These are phyloP conservation scores for Hymenoscyphus albidus DNA, from an alignment of 2,329 filamentous ascomycete species.

Conservation along the genomic window DNA sequence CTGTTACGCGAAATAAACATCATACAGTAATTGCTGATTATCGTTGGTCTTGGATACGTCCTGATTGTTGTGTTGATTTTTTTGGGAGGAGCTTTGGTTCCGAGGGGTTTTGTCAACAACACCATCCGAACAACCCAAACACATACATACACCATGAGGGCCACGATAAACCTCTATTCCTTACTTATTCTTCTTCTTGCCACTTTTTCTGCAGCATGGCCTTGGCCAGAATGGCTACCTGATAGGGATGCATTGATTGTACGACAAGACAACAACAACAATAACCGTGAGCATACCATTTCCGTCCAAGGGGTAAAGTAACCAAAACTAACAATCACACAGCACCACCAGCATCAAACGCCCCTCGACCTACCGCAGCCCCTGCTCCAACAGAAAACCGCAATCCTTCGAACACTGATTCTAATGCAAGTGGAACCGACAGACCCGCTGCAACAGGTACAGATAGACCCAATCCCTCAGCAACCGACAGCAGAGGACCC, in stretches of 20 bases:
- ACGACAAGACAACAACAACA: slow-evolving; percentile 39
- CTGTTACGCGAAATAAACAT: not conserved
- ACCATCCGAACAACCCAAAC: not conserved
- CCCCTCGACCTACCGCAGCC: not conserved
- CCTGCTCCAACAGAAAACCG: not conserved
- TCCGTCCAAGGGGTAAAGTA: not conserved
- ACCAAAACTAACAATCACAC: slow-evolving; percentile 10
- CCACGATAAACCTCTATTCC: slow-evolving; percentile 45
- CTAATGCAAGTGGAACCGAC: not conserved
- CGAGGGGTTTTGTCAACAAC: slow-evolving; percentile 23
- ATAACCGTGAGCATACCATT: slow-evolving; percentile 2
- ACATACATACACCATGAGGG: slow-evolving; percentile 44
- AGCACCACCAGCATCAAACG: slow-evolving; percentile 19
- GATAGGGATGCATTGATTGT: slow-evolving; percentile 51
- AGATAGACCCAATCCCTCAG: not conserved
- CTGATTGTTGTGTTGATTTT: not conserved
- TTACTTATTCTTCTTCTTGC: slow-evolving; percentile 51
- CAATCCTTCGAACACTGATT: not conserved
- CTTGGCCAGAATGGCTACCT: slow-evolving; percentile 55
- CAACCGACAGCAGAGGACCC: slow-evolving; percentile 1
- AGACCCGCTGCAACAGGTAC: not conserved
- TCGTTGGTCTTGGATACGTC: not conserved
- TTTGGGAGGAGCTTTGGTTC: not conserved
- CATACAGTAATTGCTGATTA: not conserved
- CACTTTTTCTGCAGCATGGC: slow-evolving; percentile 40